Evolutionary conservation across 2,329 filamentous ascomycete species (phyloP), one percentile per base, ranked within the genome.

Genomic region (Penicillium sp.): DNA sequence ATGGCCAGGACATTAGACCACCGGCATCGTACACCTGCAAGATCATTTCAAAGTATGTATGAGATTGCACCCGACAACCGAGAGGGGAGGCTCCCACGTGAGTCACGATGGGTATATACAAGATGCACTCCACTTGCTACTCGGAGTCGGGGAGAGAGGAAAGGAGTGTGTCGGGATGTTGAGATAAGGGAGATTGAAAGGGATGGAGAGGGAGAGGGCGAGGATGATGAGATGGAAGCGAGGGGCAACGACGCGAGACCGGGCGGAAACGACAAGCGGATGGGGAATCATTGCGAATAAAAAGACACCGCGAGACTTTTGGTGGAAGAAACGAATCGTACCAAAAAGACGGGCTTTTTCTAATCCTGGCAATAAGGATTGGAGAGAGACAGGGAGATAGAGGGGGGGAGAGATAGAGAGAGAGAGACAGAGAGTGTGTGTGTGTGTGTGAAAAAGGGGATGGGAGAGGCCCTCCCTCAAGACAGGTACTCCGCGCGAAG

Each of bases 401-500:
- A 18, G 18, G 18, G 18, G 18, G 18, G 18, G 18, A 3, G 18
- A 3, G 18, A 18, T 1, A 18, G 3, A 18, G 18, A 18, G 18
- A 18, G 18, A 18, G 18, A 18, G 2, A 18, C 2, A 18, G 18
- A 18, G 18, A 18, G 18, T 2, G 18, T 18, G 18, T 18, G 18
- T 18, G 18, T 18, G 18, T 18, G 1, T 18, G 18, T 18, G 18
- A 4, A 32, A 4, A 32, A 32, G 29, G 11, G 7, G 7, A 8
- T 32, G 7, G 8, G 11, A 11, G 11, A 32, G 7, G 38, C 53
- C 35, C 9, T 36, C 4, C 9, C 25, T 32, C 39, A 54, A 39
- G 58, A 61, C 54, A 64, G 38, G 41, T 59, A 64, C 18, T 67
- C 62, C 27, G 60, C 59, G 32, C 65, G 65, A 45, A 67, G 49